Conservation (phyloP, 768 basidiomycete genomes). For the Macrolepiota albuminosa region DNA sequence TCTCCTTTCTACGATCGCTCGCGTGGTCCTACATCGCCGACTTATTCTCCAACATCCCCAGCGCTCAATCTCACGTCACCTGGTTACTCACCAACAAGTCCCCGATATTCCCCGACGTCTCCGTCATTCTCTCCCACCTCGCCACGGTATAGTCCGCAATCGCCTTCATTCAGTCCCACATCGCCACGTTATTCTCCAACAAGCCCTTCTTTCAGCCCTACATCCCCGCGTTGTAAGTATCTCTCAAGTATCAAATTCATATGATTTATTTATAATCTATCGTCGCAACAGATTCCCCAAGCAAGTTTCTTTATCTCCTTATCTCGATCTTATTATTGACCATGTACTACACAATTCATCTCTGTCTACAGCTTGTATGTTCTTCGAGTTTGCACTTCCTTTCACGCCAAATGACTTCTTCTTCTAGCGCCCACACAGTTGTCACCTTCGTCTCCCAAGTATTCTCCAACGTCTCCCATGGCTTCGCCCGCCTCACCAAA, state of each 20-base stretch:
- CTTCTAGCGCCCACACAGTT: constrained; percentile 66
- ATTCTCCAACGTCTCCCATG: constrained; percentile 90
- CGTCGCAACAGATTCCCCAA: constrained; percentile 63
- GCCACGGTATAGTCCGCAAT: constrained; percentile 82
- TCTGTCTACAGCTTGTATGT: constrained; percentile 54
- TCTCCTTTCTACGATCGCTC: constrained; percentile 80
- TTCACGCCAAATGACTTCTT: constrained; percentile 10
- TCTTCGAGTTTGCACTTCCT: background rate
- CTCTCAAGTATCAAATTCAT: background rate
- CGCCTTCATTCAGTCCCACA: constrained; percentile 87
- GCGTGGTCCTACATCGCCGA: constrained; percentile 64
- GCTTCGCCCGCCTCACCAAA: constrained; percentile 89
- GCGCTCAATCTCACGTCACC: constrained; percentile 80
- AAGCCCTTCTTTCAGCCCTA: constrained; percentile 87
- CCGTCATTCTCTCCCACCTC: constrained; percentile 85
- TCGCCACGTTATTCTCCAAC: constrained; percentile 88
- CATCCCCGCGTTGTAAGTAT: constrained; percentile 83
- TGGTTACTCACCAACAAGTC: constrained; percentile 80
- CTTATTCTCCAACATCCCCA: constrained; percentile 87
- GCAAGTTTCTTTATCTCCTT: constrained; percentile 38
- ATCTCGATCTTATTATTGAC: constrained; percentile 19
- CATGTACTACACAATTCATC: constrained; percentile 2
- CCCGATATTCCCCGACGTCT: constrained; percentile 81
- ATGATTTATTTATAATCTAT: constrained; percentile 16
- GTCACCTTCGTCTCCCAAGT: constrained; percentile 89